A percentile compares a stretch with the other conserved stretches of the same genome.
These are phyloP conservation scores for Akanthomyces lecanii DNA, from an alignment of 2,329 filamentous ascomycete genomes.

Conservation along the genomic window DNA sequence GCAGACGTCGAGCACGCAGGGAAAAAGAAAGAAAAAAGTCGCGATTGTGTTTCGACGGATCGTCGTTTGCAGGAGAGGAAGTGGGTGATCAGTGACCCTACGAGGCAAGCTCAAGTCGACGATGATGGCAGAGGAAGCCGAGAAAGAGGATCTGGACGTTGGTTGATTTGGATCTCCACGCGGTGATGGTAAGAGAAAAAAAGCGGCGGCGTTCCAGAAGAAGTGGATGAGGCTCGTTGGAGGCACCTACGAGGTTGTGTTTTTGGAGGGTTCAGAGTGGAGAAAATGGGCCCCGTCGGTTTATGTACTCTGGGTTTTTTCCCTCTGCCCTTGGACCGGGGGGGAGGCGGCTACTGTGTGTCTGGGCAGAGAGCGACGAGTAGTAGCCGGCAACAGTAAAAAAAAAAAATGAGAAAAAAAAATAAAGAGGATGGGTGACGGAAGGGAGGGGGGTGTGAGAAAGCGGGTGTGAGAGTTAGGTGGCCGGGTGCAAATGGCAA, in stretches of 20 bases:
- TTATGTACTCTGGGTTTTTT: conserved; percentile 17
- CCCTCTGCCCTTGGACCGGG: conserved; percentile 9
- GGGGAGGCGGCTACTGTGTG: conserved; percentile 9
- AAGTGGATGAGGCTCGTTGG: conserved; percentile 19
- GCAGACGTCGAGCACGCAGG: background rate
- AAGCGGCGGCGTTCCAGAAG: conserved; percentile 18
- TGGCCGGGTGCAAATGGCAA: conserved; percentile 8
- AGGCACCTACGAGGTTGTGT: conserved; percentile 17
- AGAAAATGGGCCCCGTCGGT: conserved; percentile 17
- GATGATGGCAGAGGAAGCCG: background rate
- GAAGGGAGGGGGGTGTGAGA: background rate
- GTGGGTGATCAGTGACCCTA: background rate
- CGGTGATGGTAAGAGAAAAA: conserved; percentile 14
- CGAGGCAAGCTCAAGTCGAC: conserved; percentile 2
- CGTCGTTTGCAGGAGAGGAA: background rate
- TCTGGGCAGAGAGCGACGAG: conserved; percentile 8
- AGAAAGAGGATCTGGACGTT: conserved; percentile 13
- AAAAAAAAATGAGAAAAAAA: background rate
- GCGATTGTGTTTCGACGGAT: conserved; percentile 3
- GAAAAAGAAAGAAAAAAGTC: background rate
- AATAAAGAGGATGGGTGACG: conserved; percentile 11
- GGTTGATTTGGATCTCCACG: conserved; percentile 12
- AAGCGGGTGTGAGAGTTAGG: background rate
- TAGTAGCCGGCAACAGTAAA: conserved; percentile 9
- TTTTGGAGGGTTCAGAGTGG: conserved; percentile 19